Base-by-base conservation (phyloP, 495 filamentous ascomycete species). In the Amniculicola lignicola region DNA sequence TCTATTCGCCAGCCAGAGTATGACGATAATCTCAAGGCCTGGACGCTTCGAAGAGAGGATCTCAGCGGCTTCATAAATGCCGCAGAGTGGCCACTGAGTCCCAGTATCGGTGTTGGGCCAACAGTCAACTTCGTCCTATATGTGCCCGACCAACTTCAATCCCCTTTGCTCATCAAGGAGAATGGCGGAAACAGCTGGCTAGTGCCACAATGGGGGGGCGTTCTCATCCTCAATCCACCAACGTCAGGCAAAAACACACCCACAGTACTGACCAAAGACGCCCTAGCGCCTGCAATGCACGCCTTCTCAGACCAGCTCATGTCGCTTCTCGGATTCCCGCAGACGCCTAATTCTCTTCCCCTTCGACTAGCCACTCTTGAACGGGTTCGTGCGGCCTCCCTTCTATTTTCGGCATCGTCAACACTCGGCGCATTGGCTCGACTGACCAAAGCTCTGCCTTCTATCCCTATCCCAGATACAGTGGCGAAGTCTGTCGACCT, bases 91-190 rank as follows among this genome's bases (percentile, higher is more conserved):
- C 93, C 93, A 0, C 72, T 98, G 22, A 91, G 85, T 61, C 93
- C 93, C 14, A 95, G 90, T 65, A 95, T 97, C 61, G 94, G 92
- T 28, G 83, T 77, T 23, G 91, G 90, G 1, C 92, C 93, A 28
- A 96, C 93, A 0, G 80, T 98, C 59, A 97, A 97, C 73, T 97
- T 98, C 63, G 82, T 96, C 47, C 76, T 97, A 18, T 97, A 92
- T 62, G 83, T 95, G 10, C 85, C 86, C 4, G 69, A 76, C 22
- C 69, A 71, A n/a, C 68, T 71, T 3, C 80, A 82, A 47, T 77
- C 80, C 0, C 86, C 86, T 11, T 75, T 88, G 38, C 77, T 86
- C 11, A 80, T 89, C 37, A 82, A 84, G 61, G 82, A 82, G 24
- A 82, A 79, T 43, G 79, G 80, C n/a, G 87, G 84, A 1, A 90